Base-by-base conservation (phyloP, 257 asterid genomes). In the Gentiana macrophylla region DNA sequence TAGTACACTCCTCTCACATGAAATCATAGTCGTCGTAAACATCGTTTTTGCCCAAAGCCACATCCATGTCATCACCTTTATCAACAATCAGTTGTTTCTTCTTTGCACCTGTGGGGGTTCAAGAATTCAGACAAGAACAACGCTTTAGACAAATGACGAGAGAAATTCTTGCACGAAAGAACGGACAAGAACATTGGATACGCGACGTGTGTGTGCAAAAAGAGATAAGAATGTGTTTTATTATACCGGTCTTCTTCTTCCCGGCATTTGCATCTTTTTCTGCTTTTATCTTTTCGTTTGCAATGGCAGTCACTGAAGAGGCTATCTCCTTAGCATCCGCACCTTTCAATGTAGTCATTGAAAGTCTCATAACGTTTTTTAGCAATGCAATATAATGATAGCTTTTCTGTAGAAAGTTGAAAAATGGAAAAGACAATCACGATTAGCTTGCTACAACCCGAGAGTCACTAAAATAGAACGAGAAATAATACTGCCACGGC, bases 171-270 rank as follows among this genome's bases (percentile, higher is more conserved):
- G 24, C 24, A 24, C 24, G 24, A 24, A 24, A 24, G 24, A 24
- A 24, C 24, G 24, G 24, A 24, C 24, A 24, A 24, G 24, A 24
- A 24, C 24, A 24, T 24, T 24, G 24, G 24, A 24, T 24, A 24
- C 1, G 24, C 24, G 24, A 24, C 24, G 24, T 24, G 24, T 24
- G 24, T 24, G 24, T 24, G 24, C 24, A 24, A 0, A 24, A 24
- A 24, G 24, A 24, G 13, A 12, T 51, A 61, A 49, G 12, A 15
- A 50, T 36, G 24, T 8, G 45, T 58, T 32, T 36, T 49, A 37
- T 74, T 88, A 97, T 90, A 64, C 94, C 94, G 50, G 91, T 65
- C 76, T 86, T 93, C 89, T 89, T 92, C 71, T 89, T 92, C 76
- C 88, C 79, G 6, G 94, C 86, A 70, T 75, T 87, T 37, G 94